These are phyloP conservation scores for Kurtzmaniella quercitrusa DNA, from an alignment of 1,139 yeast species.

Conservation along the genomic window DNA sequence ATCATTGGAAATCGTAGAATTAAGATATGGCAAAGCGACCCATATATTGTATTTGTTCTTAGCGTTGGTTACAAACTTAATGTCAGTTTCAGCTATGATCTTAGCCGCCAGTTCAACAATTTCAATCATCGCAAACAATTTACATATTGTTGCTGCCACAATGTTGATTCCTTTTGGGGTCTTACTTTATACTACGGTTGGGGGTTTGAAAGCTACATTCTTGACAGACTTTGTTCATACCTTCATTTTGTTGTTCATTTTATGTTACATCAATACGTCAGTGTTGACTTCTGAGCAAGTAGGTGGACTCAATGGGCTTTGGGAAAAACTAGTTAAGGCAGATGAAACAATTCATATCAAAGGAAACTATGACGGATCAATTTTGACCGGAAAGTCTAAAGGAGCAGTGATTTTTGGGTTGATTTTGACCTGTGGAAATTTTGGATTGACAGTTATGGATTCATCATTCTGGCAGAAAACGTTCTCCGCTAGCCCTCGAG, in stretches of 20 bases:
- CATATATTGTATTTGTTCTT: conserved; percentile 28
- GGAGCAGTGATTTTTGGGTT: conserved; percentile 27
- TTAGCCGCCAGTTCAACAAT: conserved; percentile 34
- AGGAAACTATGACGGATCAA: conserved; percentile 30
- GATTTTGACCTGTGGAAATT: conserved; percentile 24
- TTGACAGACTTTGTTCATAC: conserved; percentile 33
- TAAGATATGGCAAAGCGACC: conserved; percentile 24
- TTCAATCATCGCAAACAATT: conserved; percentile 26
- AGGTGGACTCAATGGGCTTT: conserved; percentile 27
- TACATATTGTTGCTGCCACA: conserved; percentile 27
- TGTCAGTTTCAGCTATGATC: conserved; percentile 31
- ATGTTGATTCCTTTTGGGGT: conserved; percentile 36
- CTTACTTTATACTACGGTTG: conserved; percentile 30
- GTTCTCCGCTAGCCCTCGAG: conserved; percentile 27
- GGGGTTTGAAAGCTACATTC: conserved; percentile 39
- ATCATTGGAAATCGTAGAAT: conserved; percentile 24
- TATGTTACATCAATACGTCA: conserved; percentile 24
- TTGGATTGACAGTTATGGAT: conserved; percentile 28
- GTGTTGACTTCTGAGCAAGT: conserved; percentile 20
- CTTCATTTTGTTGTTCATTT: conserved; percentile 25
- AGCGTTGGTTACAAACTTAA: conserved; percentile 25
- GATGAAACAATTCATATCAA: conserved; percentile 16
- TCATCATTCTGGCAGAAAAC: conserved; percentile 31
- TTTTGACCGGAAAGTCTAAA: conserved; percentile 29
- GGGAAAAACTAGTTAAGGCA: conserved; percentile 16